Evolutionary conservation across 1,139 yeast genomes (phyloP).

Genomic region (Zygosaccharomyces pseudobailii): DNA sequence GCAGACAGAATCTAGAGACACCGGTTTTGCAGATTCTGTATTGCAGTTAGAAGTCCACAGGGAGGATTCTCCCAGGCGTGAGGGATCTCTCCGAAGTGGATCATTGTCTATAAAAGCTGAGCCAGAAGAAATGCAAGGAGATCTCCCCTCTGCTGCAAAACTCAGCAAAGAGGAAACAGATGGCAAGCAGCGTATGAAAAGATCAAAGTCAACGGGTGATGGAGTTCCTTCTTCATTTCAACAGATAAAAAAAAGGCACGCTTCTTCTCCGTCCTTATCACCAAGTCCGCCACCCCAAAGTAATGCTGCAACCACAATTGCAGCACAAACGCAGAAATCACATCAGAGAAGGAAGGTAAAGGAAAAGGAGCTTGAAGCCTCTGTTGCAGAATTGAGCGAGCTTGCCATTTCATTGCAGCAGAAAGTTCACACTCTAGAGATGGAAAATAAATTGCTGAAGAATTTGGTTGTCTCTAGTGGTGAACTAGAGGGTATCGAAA

Average conservation of each 20-base stretch:
- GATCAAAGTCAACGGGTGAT: neutral
- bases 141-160: neutral
- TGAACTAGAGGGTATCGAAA: conserved; percentile 23
- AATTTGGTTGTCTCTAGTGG: conserved; percentile 65
- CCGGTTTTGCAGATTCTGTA: neutral
- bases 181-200: neutral
- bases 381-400: conserved; percentile 58
- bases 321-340: conserved; percentile 34
- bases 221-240: neutral
- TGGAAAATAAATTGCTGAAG: conserved; percentile 77
- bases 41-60: neutral
- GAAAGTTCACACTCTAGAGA: conserved; percentile 63
- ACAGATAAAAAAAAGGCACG: neutral
- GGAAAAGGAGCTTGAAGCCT: conserved; percentile 78
- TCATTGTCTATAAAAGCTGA: neutral
- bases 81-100: neutral
- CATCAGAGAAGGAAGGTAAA: conserved; percentile 75
- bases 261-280: neutral
- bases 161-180: neutral
- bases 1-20: neutral
- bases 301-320: conserved; percentile 38
- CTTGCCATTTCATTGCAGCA: conserved; percentile 56
- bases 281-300: neutral
- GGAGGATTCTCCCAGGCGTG: neutral
- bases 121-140: neutral